A percentile compares a stretch with the other conserved stretches of the same genome.
These are phyloP conservation scores for Scedosporium minutisporum DNA, from an alignment of 2,329 filamentous ascomycete genomes.

Conservation along the genomic window DNA sequence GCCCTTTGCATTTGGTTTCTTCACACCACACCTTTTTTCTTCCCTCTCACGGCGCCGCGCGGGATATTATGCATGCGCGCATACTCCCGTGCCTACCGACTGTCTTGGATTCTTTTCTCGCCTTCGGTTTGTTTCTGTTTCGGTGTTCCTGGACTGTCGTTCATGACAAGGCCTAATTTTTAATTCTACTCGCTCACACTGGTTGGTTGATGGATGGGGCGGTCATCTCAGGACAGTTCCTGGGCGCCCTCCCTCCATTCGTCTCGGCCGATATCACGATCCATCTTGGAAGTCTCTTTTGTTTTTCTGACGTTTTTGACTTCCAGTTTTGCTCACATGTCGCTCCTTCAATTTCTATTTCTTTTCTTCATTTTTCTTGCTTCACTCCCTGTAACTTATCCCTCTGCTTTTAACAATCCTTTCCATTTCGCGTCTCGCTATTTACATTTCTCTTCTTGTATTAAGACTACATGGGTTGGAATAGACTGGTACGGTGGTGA, in stretches of 20 bases:
- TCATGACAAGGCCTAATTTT: neutral
- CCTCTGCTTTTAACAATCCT: neutral
- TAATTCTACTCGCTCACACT: neutral
- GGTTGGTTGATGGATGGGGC: neutral
- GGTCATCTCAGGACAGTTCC: neutral
- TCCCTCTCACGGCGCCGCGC: neutral
- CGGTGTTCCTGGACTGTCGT: neutral
- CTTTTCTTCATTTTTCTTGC: neutral
- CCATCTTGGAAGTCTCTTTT: neutral
- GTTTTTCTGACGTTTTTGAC: neutral
- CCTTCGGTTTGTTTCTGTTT: no score
- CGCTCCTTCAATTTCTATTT: slow-evolving; percentile 1
- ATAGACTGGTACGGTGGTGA: neutral
- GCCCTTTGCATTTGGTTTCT: neutral
- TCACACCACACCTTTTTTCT: neutral
- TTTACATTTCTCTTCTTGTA: neutral
- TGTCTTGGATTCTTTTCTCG: neutral
- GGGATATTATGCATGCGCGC: neutral
- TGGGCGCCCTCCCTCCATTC: no score
- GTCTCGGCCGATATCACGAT: no score
- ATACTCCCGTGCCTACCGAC: neutral
- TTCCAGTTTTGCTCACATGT: neutral
- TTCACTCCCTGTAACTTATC: neutral
- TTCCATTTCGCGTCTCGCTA: neutral
- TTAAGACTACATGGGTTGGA: neutral